Conservation (phyloP, 805 yeast genomes). For the Metschnikowia kofuensis region DNA sequence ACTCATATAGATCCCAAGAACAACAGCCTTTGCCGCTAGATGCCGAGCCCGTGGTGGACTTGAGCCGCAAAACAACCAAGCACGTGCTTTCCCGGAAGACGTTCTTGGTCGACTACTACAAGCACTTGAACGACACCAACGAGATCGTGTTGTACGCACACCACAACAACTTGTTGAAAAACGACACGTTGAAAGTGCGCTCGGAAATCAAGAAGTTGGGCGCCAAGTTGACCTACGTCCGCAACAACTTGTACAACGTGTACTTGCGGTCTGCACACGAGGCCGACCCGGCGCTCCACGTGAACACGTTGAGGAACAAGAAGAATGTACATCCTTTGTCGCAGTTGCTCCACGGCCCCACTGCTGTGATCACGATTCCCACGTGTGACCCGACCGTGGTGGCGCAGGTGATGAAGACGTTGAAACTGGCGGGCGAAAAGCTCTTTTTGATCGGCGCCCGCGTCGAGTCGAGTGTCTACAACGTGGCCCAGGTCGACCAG, state of each 20-base stretch:
- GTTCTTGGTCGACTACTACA: slow-evolving; percentile 76
- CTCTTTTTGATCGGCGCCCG: slow-evolving; percentile 84
- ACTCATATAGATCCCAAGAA: no score
- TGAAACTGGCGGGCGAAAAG: slow-evolving; percentile 66
- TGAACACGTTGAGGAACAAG: slow-evolving; percentile 44
- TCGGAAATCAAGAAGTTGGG: slow-evolving; percentile 61
- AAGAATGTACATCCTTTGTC: slow-evolving; percentile 61
- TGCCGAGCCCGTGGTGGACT: neutral
- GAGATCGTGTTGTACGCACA: slow-evolving; percentile 77
- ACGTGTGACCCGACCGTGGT: slow-evolving; percentile 70
- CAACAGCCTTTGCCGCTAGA: neutral
- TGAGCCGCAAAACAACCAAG: slow-evolving; percentile 52
- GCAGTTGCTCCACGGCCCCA: slow-evolving; percentile 77
- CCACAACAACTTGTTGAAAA: slow-evolving; percentile 73
- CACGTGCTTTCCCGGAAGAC: slow-evolving; percentile 77
- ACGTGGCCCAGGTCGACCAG: slow-evolving; percentile 48
- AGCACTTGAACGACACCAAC: slow-evolving; percentile 61
- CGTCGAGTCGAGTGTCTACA: slow-evolving; percentile 59
- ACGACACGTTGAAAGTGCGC: slow-evolving; percentile 65
- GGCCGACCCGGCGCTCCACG: slow-evolving; percentile 68
- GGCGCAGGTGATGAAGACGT: slow-evolving; percentile 54
- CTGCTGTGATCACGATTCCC: slow-evolving; percentile 70
- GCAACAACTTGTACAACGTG: slow-evolving; percentile 68
- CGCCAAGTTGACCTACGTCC: slow-evolving; percentile 64
- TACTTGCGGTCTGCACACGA: slow-evolving; percentile 69